These are phyloP conservation scores for Endothia cerciana DNA, from an alignment of 2,329 filamentous ascomycete species.

Conservation along the genomic window DNA sequence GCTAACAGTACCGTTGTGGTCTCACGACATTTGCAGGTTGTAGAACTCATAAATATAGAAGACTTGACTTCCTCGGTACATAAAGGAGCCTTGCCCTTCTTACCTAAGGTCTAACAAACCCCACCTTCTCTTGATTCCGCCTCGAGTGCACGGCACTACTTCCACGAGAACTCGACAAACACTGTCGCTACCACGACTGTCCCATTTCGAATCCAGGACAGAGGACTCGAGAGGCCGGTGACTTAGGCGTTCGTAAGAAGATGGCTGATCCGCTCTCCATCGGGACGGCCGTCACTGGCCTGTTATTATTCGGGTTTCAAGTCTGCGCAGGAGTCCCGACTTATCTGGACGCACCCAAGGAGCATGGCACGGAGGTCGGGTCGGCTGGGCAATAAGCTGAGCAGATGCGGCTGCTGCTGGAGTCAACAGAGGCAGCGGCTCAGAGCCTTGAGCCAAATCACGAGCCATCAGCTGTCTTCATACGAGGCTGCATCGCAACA, in stretches of 20 bases:
- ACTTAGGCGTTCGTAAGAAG: background rate
- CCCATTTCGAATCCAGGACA: too few species aligned
- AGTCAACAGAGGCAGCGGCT: background rate
- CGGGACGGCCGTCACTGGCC: background rate
- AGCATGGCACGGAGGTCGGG: background rate
- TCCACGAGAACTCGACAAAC: background rate
- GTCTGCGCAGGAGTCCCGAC: background rate
- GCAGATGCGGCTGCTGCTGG: background rate
- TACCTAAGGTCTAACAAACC: background rate
- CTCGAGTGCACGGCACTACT: background rate
- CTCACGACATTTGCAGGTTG: too few species aligned
- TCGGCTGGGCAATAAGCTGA: background rate
- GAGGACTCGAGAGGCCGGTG: too few species aligned
- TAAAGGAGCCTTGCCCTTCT: background rate
- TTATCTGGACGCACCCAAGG: background rate
- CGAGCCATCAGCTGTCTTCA: too few species aligned
- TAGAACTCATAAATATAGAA: too few species aligned
- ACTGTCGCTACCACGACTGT: background rate
- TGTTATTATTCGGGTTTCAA: background rate
- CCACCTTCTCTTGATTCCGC: background rate
- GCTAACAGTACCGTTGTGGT: too few species aligned
- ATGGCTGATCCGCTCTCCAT: background rate
- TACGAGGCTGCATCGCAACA: too few species aligned
- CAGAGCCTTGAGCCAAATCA: background rate
- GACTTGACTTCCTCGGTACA: background rate